These are phyloP conservation scores for Cordyceps cicadae DNA, from an alignment of 2,329 filamentous ascomycete species.

Conservation along the genomic window DNA sequence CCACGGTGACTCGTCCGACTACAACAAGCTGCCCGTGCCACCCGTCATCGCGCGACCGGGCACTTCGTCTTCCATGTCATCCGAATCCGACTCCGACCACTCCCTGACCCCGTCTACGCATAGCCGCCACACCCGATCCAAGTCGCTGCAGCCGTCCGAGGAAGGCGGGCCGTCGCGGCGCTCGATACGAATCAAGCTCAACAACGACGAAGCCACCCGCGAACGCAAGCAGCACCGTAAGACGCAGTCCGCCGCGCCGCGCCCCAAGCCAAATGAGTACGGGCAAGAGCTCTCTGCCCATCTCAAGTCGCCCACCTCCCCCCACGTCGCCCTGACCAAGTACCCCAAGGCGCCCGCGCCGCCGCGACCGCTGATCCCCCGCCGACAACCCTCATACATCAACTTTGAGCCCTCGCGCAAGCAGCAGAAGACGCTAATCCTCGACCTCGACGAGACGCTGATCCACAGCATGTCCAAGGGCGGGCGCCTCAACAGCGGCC, in stretches of 20 bases:
- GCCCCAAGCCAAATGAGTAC: slow-evolving; percentile 33
- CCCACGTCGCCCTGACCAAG: slow-evolving; percentile 67
- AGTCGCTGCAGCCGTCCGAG: slow-evolving; percentile 50
- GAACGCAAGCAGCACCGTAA: slow-evolving; percentile 68
- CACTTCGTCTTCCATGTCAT: slow-evolving; percentile 55
- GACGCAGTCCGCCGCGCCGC: slow-evolving; percentile 41
- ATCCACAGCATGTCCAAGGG: slow-evolving; percentile 98
- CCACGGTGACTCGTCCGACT: slow-evolving; percentile 22
- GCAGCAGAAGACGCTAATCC: slow-evolving; percentile 84
- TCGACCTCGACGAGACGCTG: slow-evolving; percentile 93
- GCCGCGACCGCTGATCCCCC: slow-evolving; percentile 80
- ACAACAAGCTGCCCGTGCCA: slow-evolving; percentile 20
- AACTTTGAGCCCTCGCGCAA: slow-evolving; percentile 47
- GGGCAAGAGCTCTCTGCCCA: slow-evolving; percentile 59
- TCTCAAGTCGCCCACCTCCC: slow-evolving; percentile 89
- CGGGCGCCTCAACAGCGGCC: slow-evolving; percentile 87
- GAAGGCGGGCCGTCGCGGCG: slow-evolving; percentile 59
- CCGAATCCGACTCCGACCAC: slow-evolving; percentile 61
- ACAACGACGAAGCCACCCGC: slow-evolving; percentile 67
- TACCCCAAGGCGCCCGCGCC: slow-evolving; percentile 87
- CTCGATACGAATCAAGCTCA: slow-evolving; percentile 84
- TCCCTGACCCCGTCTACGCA: slow-evolving; percentile 18
- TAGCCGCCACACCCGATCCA: slow-evolving; percentile 53
- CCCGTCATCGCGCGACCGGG: slow-evolving; percentile 21
- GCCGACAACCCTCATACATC: slow-evolving; percentile 81